These are phyloP conservation scores for Apium graveolens DNA, from an alignment of 129 eudicot genomes.

Conservation along the genomic window DNA sequence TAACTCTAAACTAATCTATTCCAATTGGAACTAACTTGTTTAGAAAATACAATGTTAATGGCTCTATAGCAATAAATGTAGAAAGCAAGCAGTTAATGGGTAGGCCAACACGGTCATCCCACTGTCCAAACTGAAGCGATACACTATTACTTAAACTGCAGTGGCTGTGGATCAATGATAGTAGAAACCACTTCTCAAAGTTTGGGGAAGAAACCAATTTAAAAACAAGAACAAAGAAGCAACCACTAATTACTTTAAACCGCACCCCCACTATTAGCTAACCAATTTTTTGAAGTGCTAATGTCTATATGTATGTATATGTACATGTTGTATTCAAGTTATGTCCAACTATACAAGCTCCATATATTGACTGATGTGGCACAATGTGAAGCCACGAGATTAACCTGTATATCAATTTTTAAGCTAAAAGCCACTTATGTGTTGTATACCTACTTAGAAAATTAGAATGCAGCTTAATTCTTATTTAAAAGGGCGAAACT, in stretches of 20 bases:
- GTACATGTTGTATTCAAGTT: background rate
- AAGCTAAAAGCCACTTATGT: background rate
- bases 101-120: background rate
- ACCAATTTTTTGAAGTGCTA: background rate
- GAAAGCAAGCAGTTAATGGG: background rate
- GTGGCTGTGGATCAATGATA: background rate
- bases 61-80: background rate
- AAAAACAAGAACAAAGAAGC: background rate
- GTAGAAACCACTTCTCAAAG: background rate
- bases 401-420: background rate
- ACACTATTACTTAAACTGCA: background rate
- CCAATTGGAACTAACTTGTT: background rate
- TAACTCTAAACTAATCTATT: background rate
- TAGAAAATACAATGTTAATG: background rate
- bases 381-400: constrained; percentile 2
- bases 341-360: constrained; percentile 10
- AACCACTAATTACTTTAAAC: background rate
- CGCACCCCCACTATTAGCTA: background rate
- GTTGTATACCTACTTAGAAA: background rate
- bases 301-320: background rate
- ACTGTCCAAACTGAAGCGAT: background rate
- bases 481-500: background rate
- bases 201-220: background rate
- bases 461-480: background rate
- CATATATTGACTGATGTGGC: constrained; percentile 4